Percentiles rank a stretch among this genome's conserved stretches.
Evolutionary conservation across 805 yeast species (phyloP).

Genomic region (Yueomyces sp.): DNA sequence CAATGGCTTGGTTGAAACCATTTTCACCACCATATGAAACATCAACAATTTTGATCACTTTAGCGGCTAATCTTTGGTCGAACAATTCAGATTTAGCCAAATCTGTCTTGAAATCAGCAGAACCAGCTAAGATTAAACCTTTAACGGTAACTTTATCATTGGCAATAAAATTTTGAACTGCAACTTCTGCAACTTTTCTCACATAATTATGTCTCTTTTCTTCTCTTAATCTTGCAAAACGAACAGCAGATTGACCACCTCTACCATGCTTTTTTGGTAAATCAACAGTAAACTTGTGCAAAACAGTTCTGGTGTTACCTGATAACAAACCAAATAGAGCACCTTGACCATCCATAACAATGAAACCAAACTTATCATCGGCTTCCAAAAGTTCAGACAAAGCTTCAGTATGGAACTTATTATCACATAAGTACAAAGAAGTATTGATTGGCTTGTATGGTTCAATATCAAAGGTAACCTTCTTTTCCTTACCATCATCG

Average conservation of each 20-base stretch:
- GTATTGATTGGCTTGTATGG: constrained; percentile 99
- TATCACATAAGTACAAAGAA: constrained; percentile 90
- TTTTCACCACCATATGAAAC: constrained; percentile 98
- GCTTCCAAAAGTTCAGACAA: constrained; percentile 85
- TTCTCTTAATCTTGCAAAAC: constrained; percentile 97
- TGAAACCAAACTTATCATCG: constrained; percentile 94
- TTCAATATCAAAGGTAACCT: constrained; percentile 92
- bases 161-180: constrained; percentile 94
- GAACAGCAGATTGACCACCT: constrained; percentile 99
- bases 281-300: constrained; percentile 94
- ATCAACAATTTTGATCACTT: constrained; percentile 86
- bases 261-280: constrained; percentile 98
- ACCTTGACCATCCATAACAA: constrained; percentile 99
- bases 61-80: constrained; percentile 76
- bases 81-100: constrained; percentile 85
- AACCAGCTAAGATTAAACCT: constrained; percentile 95
- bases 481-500: constrained; percentile 94
- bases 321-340: constrained; percentile 88
- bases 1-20: constrained; percentile 98
- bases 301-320: constrained; percentile 93
- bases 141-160: constrained; percentile 86
- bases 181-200: constrained; percentile 95
- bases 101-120: constrained; percentile 97
- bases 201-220: constrained; percentile 98
- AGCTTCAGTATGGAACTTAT: constrained; percentile 96